These are phyloP conservation scores for Talaromyces sp. DNA, from an alignment of 2,329 filamentous ascomycete species.

Conservation along the genomic window DNA sequence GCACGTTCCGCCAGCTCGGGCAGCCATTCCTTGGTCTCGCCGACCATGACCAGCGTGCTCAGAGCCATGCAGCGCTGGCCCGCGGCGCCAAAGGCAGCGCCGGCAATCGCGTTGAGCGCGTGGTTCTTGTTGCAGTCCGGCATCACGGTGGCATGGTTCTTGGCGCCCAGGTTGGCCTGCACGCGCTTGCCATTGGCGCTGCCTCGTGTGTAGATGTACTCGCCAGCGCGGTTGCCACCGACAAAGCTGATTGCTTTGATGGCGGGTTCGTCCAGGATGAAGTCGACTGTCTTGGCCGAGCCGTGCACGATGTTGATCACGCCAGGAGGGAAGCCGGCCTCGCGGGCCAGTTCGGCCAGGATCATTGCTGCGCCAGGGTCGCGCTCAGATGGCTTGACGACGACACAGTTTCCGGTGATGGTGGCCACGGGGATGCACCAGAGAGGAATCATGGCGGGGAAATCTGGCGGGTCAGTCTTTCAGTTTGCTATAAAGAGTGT, in stretches of 20 bases:
- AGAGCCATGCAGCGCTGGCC: constrained; percentile 65
- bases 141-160: constrained; percentile 63
- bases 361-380: constrained; percentile 60
- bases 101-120: constrained; percentile 60
- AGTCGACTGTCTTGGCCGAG: constrained; percentile 58
- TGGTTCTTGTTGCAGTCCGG: constrained; percentile 65
- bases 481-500: neutral
- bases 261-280: constrained; percentile 60
- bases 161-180: constrained; percentile 63
- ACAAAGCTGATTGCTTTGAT: constrained; percentile 66
- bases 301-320: constrained; percentile 64
- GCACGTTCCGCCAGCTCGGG: constrained; percentile 58
- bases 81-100: constrained; percentile 62
- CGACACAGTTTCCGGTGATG: constrained; percentile 57
- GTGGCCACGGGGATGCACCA: constrained; percentile 63
- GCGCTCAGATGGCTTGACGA: constrained; percentile 61
- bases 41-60: constrained; percentile 59
- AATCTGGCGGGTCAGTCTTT: constrained; percentile 41
- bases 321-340: constrained; percentile 58
- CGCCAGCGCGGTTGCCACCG: constrained; percentile 60
- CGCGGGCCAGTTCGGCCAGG: constrained; percentile 54
- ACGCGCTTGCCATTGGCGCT: constrained; percentile 62
- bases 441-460: constrained; percentile 67
- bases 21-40: constrained; percentile 60
- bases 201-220: constrained; percentile 60